These are phyloP conservation scores for Fusarium zealandicum DNA, from an alignment of 2,329 filamentous ascomycete species.

Conservation along the genomic window DNA sequence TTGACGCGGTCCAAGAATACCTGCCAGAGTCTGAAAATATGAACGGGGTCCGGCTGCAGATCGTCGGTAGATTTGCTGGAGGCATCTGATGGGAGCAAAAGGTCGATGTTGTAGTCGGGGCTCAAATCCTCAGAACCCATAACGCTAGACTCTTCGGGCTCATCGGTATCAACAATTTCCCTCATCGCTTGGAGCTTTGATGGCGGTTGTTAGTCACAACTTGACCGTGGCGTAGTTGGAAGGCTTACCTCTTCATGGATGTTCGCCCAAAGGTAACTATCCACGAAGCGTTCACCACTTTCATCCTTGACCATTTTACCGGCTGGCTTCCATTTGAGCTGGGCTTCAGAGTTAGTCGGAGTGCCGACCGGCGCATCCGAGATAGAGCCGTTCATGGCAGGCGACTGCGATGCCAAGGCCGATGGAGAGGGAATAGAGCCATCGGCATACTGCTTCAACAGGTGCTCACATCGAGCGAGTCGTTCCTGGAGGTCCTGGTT, in stretches of 20 bases:
- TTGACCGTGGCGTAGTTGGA: background rate
- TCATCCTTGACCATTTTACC: conserved; percentile 65
- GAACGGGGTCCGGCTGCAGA: conserved; percentile 69
- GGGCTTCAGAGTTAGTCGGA: conserved; percentile 43
- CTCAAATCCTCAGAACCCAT: conserved; percentile 58
- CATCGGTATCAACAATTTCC: conserved; percentile 61
- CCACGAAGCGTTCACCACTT: conserved; percentile 63
- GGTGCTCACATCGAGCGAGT: conserved; percentile 64
- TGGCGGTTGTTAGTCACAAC: conserved; percentile 4
- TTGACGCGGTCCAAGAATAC: conserved; percentile 77
- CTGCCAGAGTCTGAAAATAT: conserved; percentile 78
- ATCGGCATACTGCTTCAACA: conserved; percentile 64
- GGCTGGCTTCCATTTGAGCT: conserved; percentile 51
- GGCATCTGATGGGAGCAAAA: conserved; percentile 55
- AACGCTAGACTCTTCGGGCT: conserved; percentile 56
- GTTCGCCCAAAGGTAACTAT: conserved; percentile 61
- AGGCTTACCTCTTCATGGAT: conserved; percentile 63
- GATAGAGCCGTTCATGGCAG: conserved; percentile 31
- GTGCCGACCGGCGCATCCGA: conserved; percentile 40
- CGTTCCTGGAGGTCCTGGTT: conserved; percentile 69
- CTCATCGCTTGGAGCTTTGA: conserved; percentile 64
- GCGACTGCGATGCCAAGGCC: conserved; percentile 27
- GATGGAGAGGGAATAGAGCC: conserved; percentile 42
- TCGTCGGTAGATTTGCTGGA: conserved; percentile 52
- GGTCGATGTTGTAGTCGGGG: conserved; percentile 60